These are phyloP conservation scores for Xylaria cubensis DNA, from an alignment of 495 filamentous ascomycete genomes.

Conservation along the genomic window DNA sequence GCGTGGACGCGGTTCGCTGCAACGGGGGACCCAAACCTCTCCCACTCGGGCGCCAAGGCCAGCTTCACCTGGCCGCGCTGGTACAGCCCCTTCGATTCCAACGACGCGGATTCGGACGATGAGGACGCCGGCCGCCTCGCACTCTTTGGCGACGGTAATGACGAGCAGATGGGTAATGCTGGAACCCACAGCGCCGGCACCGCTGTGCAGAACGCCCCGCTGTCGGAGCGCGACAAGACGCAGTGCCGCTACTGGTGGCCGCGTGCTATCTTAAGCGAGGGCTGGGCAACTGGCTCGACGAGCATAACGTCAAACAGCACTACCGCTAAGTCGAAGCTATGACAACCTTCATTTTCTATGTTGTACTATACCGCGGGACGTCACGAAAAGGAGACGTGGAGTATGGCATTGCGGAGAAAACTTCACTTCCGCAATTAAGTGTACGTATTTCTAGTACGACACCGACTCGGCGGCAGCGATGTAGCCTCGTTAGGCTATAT, in stretches of 20 bases:
- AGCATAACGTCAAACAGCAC: not conserved
- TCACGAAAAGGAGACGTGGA: no score
- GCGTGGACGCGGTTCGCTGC: constrained; percentile 63
- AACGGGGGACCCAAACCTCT: constrained; percentile 58
- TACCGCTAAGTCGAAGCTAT: constrained; percentile 10
- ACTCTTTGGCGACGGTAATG: constrained; percentile 68
- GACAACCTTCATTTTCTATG: not conserved
- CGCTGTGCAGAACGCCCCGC: constrained; percentile 49
- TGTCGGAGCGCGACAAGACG: constrained; percentile 52
- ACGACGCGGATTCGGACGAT: constrained; percentile 31
- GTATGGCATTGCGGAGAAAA: no score
- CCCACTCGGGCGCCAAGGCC: constrained; percentile 32
- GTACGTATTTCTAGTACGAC: no score
- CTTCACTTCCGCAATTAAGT: no score
- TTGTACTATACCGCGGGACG: not conserved
- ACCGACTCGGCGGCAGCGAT: no score
- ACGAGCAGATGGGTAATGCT: constrained; percentile 53
- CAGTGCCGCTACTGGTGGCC: constrained; percentile 67
- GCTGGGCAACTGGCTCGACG: constrained; percentile 43
- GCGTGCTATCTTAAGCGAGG: constrained; percentile 50
- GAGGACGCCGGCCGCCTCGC: constrained; percentile 46
- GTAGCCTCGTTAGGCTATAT: no score
- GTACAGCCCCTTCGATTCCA: constrained; percentile 32
- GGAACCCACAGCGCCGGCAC: constrained; percentile 49
- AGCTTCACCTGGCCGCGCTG: constrained; percentile 39